Evolutionary conservation across 371 early-diverging fungal species (phyloP).

Genomic region (Parasitella parasitica): DNA sequence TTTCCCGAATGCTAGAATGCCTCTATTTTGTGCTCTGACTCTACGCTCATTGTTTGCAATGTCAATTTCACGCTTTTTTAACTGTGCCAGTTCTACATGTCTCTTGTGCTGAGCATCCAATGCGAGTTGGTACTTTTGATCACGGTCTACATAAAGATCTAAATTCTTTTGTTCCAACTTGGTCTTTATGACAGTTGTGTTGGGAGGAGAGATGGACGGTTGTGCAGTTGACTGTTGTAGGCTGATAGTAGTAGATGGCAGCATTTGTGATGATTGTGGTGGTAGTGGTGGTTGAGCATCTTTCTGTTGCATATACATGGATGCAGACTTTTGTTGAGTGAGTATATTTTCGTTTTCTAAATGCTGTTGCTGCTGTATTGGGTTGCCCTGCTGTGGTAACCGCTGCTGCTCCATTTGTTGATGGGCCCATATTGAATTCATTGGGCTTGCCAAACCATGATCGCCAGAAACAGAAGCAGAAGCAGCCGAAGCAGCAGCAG

Average conservation of each 20-base stretch:
- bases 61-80: conserved; percentile 43
- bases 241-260: background rate
- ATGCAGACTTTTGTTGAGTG: background rate
- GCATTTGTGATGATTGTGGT: background rate
- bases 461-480: too few relatives aligned
- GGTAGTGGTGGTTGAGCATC: background rate
- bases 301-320: background rate
- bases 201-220: background rate
- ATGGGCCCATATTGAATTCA: background rate
- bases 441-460: background rate
- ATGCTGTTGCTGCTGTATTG: background rate
- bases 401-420: background rate
- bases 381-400: background rate
- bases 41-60: conserved; percentile 28
- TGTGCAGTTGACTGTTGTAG: background rate
- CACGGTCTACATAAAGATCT: conserved; percentile 29
- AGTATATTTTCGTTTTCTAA: background rate
- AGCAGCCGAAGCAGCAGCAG: background rate
- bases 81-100: conserved; percentile 42
- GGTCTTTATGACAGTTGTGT: background rate
- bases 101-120: conserved; percentile 41
- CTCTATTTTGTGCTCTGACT: conserved; percentile 27
- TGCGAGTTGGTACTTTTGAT: conserved; percentile 37
- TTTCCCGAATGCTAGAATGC: conserved; percentile 34
- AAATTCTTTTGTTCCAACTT: conserved; percentile 19